A percentile compares a stretch with the other conserved stretches of the same genome.
These are phyloP conservation scores for Cercospora zeina DNA, from an alignment of 2,329 filamentous ascomycete genomes.

Conservation along the genomic window DNA sequence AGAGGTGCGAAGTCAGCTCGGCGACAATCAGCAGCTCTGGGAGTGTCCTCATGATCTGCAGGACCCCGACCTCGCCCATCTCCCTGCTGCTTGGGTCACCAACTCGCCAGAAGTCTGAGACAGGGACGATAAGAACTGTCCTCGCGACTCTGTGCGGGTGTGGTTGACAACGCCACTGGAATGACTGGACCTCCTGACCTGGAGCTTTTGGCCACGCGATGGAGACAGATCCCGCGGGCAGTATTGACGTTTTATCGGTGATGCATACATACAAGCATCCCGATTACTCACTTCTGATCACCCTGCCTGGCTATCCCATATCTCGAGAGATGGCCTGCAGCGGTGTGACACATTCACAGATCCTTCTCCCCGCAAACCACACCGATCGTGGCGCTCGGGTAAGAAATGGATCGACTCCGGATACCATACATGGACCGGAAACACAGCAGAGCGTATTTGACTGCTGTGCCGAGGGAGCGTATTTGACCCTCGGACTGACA, in stretches of 20 bases:
- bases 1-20: background rate
- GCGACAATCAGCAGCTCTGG: background rate
- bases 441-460: conserved; percentile 4
- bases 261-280: background rate
- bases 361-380: background rate
- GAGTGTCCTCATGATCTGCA: background rate
- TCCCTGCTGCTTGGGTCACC: background rate
- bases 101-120: background rate
- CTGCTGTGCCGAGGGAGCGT: conserved; percentile 3
- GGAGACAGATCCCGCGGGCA: background rate
- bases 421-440: background rate
- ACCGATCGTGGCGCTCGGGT: background rate
- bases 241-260: background rate
- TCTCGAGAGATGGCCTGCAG: conserved; percentile 4
- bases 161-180: background rate
- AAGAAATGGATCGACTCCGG: background rate
- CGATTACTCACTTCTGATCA: conserved; percentile 3
- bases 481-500: conserved; percentile 1
- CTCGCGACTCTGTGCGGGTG: background rate
- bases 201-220: background rate
- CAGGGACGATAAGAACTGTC: background rate
- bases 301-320: conserved; percentile 12
- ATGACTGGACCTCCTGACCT: background rate
- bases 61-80: background rate
- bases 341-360: conserved; percentile 4